phyloP scores from a whole-genome alignment of 2,329 filamentous ascomycete genomes.

The Emergomyces pasteurianus region DNA sequence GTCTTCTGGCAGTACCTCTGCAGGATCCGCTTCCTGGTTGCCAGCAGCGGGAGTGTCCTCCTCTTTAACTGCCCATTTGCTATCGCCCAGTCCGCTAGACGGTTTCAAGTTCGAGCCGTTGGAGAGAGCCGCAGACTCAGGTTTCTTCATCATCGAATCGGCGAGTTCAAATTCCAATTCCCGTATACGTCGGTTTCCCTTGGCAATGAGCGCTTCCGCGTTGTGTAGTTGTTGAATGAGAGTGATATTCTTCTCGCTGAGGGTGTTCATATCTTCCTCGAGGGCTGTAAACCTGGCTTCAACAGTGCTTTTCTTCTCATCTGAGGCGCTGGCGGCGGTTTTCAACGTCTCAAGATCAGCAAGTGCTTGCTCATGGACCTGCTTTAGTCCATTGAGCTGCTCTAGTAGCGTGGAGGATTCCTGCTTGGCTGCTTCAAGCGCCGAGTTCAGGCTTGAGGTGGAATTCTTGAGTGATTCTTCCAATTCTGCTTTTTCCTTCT shows the following conservation, averaged over 20 bases:
- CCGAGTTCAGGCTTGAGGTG: slow-evolving; percentile 46
- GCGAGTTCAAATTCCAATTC: slow-evolving; percentile 13
- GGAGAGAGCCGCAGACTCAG: slow-evolving; percentile 6
- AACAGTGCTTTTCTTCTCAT: slow-evolving; percentile 9
- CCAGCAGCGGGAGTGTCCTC: slow-evolving; percentile 14
- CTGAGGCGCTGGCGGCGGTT: slow-evolving; percentile 2
- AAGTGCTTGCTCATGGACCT: slow-evolving; percentile 29
- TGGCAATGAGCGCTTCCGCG: slow-evolving; percentile 12
- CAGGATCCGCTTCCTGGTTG: slow-evolving; percentile 14
- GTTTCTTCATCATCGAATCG: slow-evolving; percentile 6
- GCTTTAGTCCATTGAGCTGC: slow-evolving; percentile 24
- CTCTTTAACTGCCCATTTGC: slow-evolving; percentile 28
- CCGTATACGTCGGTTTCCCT: slow-evolving; percentile 16
- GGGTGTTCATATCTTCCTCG: slow-evolving; percentile 20
- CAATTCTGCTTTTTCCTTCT: slow-evolving; percentile 34
- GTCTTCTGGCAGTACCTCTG: slow-evolving; percentile 16
- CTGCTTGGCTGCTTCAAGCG: slow-evolving; percentile 58
- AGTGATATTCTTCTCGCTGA: slow-evolving; percentile 13
- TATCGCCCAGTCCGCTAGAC: slow-evolving; percentile 24
- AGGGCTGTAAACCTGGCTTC: slow-evolving; percentile 28
- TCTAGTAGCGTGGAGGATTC: slow-evolving; percentile 55
- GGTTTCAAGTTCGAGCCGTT: slow-evolving; percentile 12
- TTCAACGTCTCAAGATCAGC: slow-evolving; percentile 17
- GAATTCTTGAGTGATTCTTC: slow-evolving; percentile 28
- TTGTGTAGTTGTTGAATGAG: slow-evolving; percentile 12